Base-by-base conservation (phyloP, 495 filamentous ascomycete species). In the Penicillium psychrofluorescens region DNA sequence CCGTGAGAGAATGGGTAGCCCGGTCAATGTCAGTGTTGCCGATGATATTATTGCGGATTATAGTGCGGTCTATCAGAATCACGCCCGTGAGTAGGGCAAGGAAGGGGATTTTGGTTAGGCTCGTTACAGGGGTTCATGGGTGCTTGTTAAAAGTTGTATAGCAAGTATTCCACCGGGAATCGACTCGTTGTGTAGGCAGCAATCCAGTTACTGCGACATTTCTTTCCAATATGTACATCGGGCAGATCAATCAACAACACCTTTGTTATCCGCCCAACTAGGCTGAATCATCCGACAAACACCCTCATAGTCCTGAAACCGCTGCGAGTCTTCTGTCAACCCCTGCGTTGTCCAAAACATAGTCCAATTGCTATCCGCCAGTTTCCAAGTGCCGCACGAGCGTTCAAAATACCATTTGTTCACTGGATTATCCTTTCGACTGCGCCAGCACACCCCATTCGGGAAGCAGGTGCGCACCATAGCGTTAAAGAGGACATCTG, bases 341-440 rank as follows among this genome's bases (percentile, higher is more conserved):
- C 75, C 80, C 11, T 81, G 77, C 2, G 84, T 90, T 1, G 91
- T 98, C 91, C 91, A 98, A 44, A 98, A 96, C 90, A 95, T 95
- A 4, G 91, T 86, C 91, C 91, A 98, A 46, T 81, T 83, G 50
- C 73, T 84, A 15, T 74, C 80, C 1, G 77, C 72, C 29, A 98
- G 61, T 64, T 92, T 92, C 70, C 83, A 84, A 27, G 80, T 86
- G 0, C 91, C 91, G 43, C 76, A 72, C 7, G 86, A 86, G 34
- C 91, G 75, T 62, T 97, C 91, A 59, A 95, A 96, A 59, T 98
- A 94, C 88, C 88, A 94, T 56, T 91, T 94, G 47, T 94, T 94
- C 1, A 92, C 88, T 8, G 85, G 84, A 55, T 94, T 94, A 54
- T 85, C 72, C 59, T 79, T 83, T 41, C 87, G 70, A 51, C 85